A percentile compares a stretch with the other conserved stretches of the same genome.
phyloP scores from a whole-genome alignment of 2,329 filamentous ascomycete species.

The Leptographium procerum region DNA sequence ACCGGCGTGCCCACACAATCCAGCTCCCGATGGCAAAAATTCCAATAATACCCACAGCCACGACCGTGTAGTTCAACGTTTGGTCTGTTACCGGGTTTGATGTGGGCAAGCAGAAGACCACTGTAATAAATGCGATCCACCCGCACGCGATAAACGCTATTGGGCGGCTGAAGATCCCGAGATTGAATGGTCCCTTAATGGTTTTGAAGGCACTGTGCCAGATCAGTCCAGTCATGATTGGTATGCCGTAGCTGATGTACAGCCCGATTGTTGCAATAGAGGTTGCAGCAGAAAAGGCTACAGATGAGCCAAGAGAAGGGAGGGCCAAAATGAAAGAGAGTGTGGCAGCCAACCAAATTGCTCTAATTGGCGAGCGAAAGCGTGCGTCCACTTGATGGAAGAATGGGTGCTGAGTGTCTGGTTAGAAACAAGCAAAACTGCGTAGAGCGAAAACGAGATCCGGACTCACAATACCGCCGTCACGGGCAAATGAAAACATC shows the following conservation, averaged over 20 bases:
- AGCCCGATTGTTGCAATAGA: constrained; percentile 48
- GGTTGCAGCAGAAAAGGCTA: constrained; percentile 47
- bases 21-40: constrained; percentile 35
- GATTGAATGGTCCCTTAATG: constrained; percentile 45
- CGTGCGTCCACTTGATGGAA: constrained; percentile 41
- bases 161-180: constrained; percentile 31
- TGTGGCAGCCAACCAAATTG: constrained; percentile 43
- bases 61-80: constrained; percentile 48
- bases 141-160: constrained; percentile 34
- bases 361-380: constrained; percentile 37
- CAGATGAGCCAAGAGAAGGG: constrained; percentile 40
- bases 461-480: constrained; percentile 35
- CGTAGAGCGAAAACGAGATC: background rate
- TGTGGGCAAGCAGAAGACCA: constrained; percentile 46
- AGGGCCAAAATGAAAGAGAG: constrained; percentile 44
- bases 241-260: constrained; percentile 47
- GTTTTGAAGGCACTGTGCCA: constrained; percentile 35
- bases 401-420: constrained; percentile 27
- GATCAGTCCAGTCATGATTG: constrained; percentile 42
- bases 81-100: constrained; percentile 43
- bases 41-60: constrained; percentile 45
- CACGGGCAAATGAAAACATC: constrained; percentile 48
- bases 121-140: constrained; percentile 44
- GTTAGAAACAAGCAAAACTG: background rate
- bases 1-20: constrained; percentile 39